Evolutionary conservation across 352 stramenopile genomes (phyloP).

Genomic region (Globisporangium cystogenes): DNA sequence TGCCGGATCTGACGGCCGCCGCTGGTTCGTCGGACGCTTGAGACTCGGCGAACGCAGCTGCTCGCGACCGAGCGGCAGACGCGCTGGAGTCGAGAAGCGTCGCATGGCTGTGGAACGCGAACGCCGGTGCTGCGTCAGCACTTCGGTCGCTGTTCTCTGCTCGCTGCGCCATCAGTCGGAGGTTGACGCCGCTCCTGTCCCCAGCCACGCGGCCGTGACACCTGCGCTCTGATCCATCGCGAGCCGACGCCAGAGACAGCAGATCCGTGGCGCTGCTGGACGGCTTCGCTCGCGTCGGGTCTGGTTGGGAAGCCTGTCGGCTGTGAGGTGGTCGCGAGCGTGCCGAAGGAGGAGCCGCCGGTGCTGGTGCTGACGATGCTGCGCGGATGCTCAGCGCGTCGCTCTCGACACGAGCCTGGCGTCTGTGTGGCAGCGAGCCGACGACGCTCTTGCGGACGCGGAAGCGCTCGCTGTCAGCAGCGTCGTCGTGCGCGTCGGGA

Average conservation of each 20-base stretch:
- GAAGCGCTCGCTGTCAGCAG: conserved; percentile 1
- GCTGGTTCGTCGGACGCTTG: not conserved
- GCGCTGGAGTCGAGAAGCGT: not conserved
- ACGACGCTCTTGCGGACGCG: conserved; percentile 9
- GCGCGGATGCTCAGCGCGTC: not conserved
- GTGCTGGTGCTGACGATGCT: not conserved
- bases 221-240: too few relatives aligned
- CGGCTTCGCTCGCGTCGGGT: too few relatives aligned
- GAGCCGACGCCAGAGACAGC: not conserved
- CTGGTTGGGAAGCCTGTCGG: not conserved
- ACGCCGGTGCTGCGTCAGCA: not conserved
- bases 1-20: not conserved
- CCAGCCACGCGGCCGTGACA: not conserved
- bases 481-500: not conserved
- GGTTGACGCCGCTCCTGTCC: not conserved
- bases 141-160: not conserved
- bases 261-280: too few relatives aligned
- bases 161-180: conserved; percentile 4
- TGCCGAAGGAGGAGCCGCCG: not conserved
- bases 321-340: not conserved
- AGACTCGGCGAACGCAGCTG: too few relatives aligned
- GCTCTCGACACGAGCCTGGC: not conserved
- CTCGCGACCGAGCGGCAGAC: not conserved
- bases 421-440: conserved; percentile 1
- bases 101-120: conserved; percentile 6